Percentiles rank a stretch among this genome's conserved stretches.
These are phyloP conservation scores for Lachnellula willkommii DNA, from an alignment of 2,329 filamentous ascomycete genomes.

Conservation along the genomic window DNA sequence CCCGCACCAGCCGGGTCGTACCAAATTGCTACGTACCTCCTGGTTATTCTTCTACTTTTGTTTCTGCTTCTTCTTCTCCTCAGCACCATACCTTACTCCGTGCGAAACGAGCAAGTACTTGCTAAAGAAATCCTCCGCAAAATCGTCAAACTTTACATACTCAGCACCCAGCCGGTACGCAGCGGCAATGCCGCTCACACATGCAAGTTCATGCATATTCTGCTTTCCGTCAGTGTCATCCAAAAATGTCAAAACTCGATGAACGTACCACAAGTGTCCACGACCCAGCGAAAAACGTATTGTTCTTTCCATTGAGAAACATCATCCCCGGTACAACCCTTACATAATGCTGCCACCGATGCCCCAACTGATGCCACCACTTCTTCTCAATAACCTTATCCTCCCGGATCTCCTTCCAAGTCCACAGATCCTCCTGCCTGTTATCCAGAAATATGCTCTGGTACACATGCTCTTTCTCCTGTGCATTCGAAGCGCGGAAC, in stretches of 20 bases:
- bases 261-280: slow-evolving; percentile 29
- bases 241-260: not conserved
- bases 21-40: not conserved
- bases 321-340: slow-evolving; percentile 63
- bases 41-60: not conserved
- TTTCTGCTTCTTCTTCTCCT: slow-evolving; percentile 24
- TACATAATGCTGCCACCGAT: slow-evolving; percentile 58
- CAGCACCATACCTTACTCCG: slow-evolving; percentile 35
- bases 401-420: slow-evolving; percentile 52
- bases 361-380: slow-evolving; percentile 60
- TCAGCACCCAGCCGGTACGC: slow-evolving; percentile 63
- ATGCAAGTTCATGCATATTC: slow-evolving; percentile 66
- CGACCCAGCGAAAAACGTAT: slow-evolving; percentile 39
- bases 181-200: slow-evolving; percentile 65
- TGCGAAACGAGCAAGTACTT: slow-evolving; percentile 44
- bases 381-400: slow-evolving; percentile 56
- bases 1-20: too few relatives aligned
- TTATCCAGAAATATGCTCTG: slow-evolving; percentile 65
- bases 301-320: slow-evolving; percentile 61
- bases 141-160: slow-evolving; percentile 56
- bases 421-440: slow-evolving; percentile 51
- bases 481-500: slow-evolving; percentile 43
- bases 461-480: slow-evolving; percentile 56
- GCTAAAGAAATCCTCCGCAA: slow-evolving; percentile 43
- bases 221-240: slow-evolving; percentile 29